A percentile compares a stretch with the other conserved stretches of the same genome.
Conservation (phyloP, 495 filamentous ascomycete species). For the Penicillium daleae region DNA sequence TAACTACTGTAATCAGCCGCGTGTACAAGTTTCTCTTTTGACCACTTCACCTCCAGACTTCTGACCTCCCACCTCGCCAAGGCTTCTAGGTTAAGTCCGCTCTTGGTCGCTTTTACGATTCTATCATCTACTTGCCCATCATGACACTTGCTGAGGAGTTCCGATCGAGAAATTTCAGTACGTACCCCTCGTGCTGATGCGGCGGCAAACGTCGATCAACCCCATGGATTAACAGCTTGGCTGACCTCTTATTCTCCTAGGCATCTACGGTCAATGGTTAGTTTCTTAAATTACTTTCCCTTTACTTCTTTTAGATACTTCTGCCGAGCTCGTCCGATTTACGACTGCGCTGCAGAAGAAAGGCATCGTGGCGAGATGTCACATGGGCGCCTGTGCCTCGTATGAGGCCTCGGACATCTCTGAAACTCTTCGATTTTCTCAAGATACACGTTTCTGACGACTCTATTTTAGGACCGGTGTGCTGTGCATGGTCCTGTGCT, state of each 20-base stretch:
- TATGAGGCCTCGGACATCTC: background rate
- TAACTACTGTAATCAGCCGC: constrained; percentile 30
- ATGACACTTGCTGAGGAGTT: constrained; percentile 74
- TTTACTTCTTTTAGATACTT: background rate
- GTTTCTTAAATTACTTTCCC: constrained; percentile 33
- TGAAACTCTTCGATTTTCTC: background rate
- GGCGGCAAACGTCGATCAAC: constrained; percentile 27
- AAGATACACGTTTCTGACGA: constrained; percentile 12
- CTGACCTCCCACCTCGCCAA: constrained; percentile 12
- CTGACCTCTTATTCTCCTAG: constrained; percentile 55
- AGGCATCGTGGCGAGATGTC: constrained; percentile 1
- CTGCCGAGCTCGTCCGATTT: background rate
- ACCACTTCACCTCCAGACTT: constrained; percentile 15
- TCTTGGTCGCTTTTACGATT: constrained; percentile 10
- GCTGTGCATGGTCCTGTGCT: constrained; percentile 90
- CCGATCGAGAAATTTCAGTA: constrained; percentile 97
- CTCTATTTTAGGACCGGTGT: constrained; percentile 78
- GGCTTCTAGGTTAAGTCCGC: constrained; percentile 15
- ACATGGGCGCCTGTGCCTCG: constrained; percentile 5
- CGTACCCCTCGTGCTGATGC: constrained; percentile 39
- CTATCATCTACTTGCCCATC: constrained; percentile 24
- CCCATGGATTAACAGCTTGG: constrained; percentile 19
- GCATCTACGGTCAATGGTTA: constrained; percentile 99
- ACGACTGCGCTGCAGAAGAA: constrained; percentile 1
- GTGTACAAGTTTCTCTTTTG: constrained; percentile 25